Evolutionary conservation across 108 stramenopile genomes (phyloP).

Genomic region (Pseudonitzschia pungens): DNA sequence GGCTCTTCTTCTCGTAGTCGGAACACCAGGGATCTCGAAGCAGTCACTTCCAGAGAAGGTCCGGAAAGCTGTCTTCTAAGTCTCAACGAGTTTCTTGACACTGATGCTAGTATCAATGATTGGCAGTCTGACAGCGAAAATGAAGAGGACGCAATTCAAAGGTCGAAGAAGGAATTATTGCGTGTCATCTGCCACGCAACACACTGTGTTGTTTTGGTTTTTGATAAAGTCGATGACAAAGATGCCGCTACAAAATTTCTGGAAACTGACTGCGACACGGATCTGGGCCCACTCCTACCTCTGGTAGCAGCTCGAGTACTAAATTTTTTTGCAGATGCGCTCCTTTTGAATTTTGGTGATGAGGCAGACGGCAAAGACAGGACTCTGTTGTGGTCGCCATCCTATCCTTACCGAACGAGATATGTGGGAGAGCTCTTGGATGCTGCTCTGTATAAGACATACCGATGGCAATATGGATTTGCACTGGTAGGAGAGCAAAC

Average conservation of each 20-base stretch:
- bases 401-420: conserved; percentile 60
- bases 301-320: conserved; percentile 59
- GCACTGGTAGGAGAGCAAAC: conserved; percentile 39
- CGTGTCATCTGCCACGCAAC: conserved; percentile 63
- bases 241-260: conserved; percentile 20
- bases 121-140: conserved; percentile 34
- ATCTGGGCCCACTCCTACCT: conserved; percentile 69
- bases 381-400: conserved; percentile 47
- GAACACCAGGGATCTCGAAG: neutral
- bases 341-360: conserved; percentile 57
- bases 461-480: conserved; percentile 67
- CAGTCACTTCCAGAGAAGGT: conserved; percentile 1
- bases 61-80: conserved; percentile 17
- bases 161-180: conserved; percentile 34
- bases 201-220: conserved; percentile 61
- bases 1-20: conserved; percentile 49
- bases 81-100: conserved; percentile 68
- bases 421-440: conserved; percentile 54
- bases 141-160: conserved; percentile 18
- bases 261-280: conserved; percentile 9
- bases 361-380: neutral
- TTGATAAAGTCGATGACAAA: conserved; percentile 53
- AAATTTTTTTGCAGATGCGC: conserved; percentile 57
- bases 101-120: conserved; percentile 70
- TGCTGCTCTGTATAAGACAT: conserved; percentile 59